These are phyloP conservation scores for Phyllosticta paracitricarpa DNA, from an alignment of 2,329 filamentous ascomycete species.

Conservation along the genomic window DNA sequence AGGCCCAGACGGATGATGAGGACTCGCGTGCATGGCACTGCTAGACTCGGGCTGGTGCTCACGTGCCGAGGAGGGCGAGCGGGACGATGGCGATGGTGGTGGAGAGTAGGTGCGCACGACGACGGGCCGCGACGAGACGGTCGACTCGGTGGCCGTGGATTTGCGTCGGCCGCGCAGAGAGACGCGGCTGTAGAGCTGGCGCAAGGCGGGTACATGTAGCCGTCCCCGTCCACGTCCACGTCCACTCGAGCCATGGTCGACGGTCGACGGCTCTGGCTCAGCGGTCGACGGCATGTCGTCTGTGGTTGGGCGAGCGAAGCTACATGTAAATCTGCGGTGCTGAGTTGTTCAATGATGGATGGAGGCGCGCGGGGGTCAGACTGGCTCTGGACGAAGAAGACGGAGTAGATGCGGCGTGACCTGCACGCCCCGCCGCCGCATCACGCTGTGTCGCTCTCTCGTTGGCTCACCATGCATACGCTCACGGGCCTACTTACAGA, in stretches of 20 bases:
- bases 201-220: conserved; percentile 6
- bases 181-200: conserved; percentile 6
- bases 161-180: conserved; percentile 16
- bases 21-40: conserved; percentile 18
- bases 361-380: background rate
- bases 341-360: conserved; percentile 4
- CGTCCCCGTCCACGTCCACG: background rate
- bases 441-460: background rate
- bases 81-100: background rate
- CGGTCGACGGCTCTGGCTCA: background rate
- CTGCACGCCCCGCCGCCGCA: conserved; percentile 1
- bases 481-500: background rate
- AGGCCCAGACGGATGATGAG: background rate
- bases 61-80: background rate
- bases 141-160: conserved; percentile 28
- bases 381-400: background rate
- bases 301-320: conserved; percentile 4
- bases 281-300: background rate
- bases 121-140: conserved; percentile 34
- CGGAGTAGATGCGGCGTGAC: conserved; percentile 2
- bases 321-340: background rate
- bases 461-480: background rate
- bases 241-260: background rate
- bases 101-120: conserved; percentile 33
- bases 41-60: background rate